phyloP scores from a whole-genome alignment of 2,329 filamentous ascomycete genomes.

The Colletotrichum musae region DNA sequence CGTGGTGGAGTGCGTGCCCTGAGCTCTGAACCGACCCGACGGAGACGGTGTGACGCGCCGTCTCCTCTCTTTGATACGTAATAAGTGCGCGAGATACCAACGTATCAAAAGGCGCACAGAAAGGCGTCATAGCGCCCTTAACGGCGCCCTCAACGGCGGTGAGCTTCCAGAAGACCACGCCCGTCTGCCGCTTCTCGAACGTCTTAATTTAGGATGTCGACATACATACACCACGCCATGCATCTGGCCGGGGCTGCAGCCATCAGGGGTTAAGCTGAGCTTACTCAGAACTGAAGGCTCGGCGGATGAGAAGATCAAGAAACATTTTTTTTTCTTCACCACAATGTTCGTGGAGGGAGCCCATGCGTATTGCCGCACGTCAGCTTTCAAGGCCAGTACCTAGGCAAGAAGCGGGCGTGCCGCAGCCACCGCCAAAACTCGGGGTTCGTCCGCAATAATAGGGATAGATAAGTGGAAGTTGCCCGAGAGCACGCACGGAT shows the following conservation, averaged over 20 bases:
- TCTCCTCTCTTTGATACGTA: slow-evolving; percentile 27
- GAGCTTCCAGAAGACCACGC: slow-evolving; percentile 37
- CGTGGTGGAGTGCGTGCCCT: slow-evolving; percentile 10
- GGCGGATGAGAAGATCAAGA: not conserved
- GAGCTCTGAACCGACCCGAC: slow-evolving; percentile 18
- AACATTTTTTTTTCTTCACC: slow-evolving; percentile 9
- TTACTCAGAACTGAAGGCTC: slow-evolving; percentile 20
- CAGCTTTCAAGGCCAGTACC: not conserved
- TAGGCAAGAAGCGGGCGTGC: not conserved
- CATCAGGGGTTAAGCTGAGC: slow-evolving; percentile 13
- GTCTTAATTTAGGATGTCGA: slow-evolving; percentile 30
- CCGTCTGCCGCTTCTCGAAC: slow-evolving; percentile 37
- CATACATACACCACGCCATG: not conserved
- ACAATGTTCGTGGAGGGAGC: not conserved
- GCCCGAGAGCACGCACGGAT: not conserved
- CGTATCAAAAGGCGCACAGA: not conserved
- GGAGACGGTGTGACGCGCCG: slow-evolving; percentile 18
- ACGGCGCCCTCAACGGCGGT: slow-evolving; percentile 32
- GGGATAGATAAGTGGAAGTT: not conserved
- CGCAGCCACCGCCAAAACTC: not conserved
- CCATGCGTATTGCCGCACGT: not conserved
- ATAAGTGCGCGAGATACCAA: slow-evolving; percentile 6
- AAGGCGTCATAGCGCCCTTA: slow-evolving; percentile 13
- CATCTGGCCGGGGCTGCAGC: slow-evolving; percentile 16
- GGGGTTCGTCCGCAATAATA: too few species aligned